Conservation (phyloP, 768 basidiomycete species). For the Pleurotus citrinopileatus region DNA sequence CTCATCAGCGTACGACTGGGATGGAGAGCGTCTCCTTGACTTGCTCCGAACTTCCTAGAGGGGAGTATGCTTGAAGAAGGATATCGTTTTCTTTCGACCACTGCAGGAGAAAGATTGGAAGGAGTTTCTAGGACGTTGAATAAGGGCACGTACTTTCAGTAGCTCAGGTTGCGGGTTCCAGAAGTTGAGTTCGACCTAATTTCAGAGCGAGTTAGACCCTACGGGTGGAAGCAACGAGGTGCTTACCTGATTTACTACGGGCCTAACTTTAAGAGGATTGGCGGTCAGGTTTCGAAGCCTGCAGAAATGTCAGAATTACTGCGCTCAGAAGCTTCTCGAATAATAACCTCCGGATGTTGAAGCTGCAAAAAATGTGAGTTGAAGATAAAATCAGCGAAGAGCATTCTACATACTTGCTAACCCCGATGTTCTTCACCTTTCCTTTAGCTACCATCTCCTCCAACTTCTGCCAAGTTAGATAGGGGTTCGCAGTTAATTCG, state of each 20-base stretch:
- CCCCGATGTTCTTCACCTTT: conserved; percentile 75
- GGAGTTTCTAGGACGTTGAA: neutral
- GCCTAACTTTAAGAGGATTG: conserved; percentile 54
- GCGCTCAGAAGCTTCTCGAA: neutral
- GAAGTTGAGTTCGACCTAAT: conserved; percentile 68
- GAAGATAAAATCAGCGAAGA: neutral
- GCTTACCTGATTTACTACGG: conserved; percentile 67
- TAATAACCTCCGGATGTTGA: conserved; percentile 55
- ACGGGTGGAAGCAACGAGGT: neutral
- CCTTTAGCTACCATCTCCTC: conserved; percentile 78
- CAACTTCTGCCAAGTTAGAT: conserved; percentile 79
- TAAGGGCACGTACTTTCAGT: conserved; percentile 42
- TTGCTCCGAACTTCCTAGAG: conserved; percentile 60
- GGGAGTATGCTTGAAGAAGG: conserved; percentile 75
- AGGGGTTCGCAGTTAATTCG: conserved; percentile 64
- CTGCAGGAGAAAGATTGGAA: conserved; percentile 25
- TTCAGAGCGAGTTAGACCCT: neutral
- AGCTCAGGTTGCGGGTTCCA: conserved; percentile 78
- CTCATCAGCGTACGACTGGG: conserved; percentile 41
- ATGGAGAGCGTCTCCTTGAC: conserved; percentile 57
- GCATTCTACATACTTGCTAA: conserved; percentile 67
- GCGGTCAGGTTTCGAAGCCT: conserved; percentile 62
- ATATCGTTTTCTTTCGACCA: conserved; percentile 67
- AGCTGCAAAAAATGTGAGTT: conserved; percentile 29
- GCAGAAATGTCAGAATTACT: conserved; percentile 14